Evolutionary conservation across 805 yeast genomes (phyloP).

Genomic region (Wickerhamiella azymoides): DNA sequence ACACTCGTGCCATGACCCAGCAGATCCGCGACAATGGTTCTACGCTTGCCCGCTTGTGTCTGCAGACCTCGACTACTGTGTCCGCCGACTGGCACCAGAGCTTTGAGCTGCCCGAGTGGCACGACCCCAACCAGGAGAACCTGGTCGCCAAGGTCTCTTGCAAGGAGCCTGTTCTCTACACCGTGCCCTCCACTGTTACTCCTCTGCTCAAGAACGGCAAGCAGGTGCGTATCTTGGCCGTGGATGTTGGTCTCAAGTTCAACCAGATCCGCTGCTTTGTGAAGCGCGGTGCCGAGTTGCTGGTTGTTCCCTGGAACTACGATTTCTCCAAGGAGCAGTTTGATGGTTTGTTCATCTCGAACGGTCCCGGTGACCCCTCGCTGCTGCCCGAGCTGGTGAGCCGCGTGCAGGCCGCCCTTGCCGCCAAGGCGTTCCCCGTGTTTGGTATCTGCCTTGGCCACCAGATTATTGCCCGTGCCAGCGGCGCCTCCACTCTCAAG

Average conservation of each 20-base stretch:
- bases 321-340: conserved; percentile 68
- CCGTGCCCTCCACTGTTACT: conserved; percentile 45
- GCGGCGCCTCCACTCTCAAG: conserved; percentile 87
- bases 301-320: conserved; percentile 92
- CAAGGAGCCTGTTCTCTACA: conserved; percentile 56
- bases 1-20: conserved; percentile 89
- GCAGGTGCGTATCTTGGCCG: conserved; percentile 66
- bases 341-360: conserved; percentile 91
- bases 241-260: conserved; percentile 96
- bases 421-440: conserved; percentile 65
- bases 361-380: conserved; percentile 99
- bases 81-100: conserved; percentile 21
- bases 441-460: conserved; percentile 99
- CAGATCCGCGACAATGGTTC: conserved; percentile 86
- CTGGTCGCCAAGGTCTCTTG: conserved; percentile 84
- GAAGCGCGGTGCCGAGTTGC: conserved; percentile 87
- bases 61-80: conserved; percentile 37
- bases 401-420: conserved; percentile 43
- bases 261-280: conserved; percentile 97
- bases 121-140: conserved; percentile 82
- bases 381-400: conserved; percentile 57
- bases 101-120: conserved; percentile 75
- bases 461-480: conserved; percentile 86
- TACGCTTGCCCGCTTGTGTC: conserved; percentile 73
- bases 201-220: conserved; percentile 45